Conservation (phyloP, 1,284 basidiomycete species). For the Porodaedalea pini region DNA sequence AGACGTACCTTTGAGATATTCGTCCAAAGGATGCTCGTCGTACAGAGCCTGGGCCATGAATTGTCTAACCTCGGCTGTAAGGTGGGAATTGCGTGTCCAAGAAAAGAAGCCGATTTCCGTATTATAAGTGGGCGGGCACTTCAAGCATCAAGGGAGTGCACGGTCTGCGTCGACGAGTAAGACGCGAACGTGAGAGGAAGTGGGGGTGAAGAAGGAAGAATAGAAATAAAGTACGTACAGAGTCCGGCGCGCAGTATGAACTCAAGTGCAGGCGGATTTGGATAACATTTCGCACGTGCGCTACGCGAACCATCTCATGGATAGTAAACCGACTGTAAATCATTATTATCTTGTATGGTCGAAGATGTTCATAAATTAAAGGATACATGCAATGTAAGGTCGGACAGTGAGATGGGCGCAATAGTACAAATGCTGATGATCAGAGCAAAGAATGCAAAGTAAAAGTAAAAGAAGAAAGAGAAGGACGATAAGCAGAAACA, state of each 20-base stretch:
- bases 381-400: background rate
- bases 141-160: background rate
- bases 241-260: background rate
- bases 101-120: background rate
- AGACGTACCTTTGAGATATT: slow-evolving; percentile 65
- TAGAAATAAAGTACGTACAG: background rate
- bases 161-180: background rate
- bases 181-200: background rate
- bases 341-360: background rate
- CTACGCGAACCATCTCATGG: no score
- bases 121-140: background rate
- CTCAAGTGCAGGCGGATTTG: background rate
- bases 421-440: slow-evolving; percentile 1
- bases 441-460: background rate
- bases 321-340: no score
- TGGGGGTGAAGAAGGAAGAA: background rate
- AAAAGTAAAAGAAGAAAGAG: background rate
- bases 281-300: background rate
- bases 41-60: slow-evolving; percentile 77
- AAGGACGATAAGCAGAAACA: background rate
- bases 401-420: background rate
- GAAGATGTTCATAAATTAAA: background rate
- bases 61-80: background rate
- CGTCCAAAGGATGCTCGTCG: slow-evolving; percentile 71
- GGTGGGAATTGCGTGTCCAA: background rate